phyloP scores from a whole-genome alignment of 2,329 filamentous ascomycete species.

The Plectosphaerella plurivora region DNA sequence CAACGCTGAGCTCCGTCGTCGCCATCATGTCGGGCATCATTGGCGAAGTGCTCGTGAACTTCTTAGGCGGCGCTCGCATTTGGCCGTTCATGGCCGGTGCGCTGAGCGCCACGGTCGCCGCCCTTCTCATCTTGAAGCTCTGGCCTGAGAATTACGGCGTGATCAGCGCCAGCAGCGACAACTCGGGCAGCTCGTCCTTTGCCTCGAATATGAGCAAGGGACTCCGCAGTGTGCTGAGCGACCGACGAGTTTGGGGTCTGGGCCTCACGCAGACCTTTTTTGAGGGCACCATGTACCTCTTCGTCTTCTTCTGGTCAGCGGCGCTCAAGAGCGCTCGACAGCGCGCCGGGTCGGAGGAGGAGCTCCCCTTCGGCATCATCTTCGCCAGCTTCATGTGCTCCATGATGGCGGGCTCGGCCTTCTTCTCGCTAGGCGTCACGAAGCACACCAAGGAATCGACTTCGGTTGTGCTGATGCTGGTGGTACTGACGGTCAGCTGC shows the following conservation, averaged over 20 bases:
- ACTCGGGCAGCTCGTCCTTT: conserved; percentile 4
- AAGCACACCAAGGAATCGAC: conserved; percentile 23
- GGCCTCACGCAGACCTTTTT: conserved; percentile 51
- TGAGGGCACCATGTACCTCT: conserved; percentile 58
- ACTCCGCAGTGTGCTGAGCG: conserved; percentile 22
- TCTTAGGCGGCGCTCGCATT: conserved; percentile 38
- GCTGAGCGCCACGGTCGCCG: conserved; percentile 34
- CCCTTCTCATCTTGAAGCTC: conserved; percentile 36
- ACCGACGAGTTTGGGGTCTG: conserved; percentile 45
- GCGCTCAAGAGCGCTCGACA: conserved; percentile 40
- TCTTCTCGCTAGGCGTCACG: conserved; percentile 31
- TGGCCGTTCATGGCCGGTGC: conserved; percentile 48
- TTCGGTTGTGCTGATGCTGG: conserved; percentile 27
- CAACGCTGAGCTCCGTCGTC: conserved; percentile 48
- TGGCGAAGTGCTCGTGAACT: conserved; percentile 45
- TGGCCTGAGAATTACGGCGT: conserved; percentile 31
- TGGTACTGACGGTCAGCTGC: conserved; percentile 24
- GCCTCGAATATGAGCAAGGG: conserved; percentile 13
- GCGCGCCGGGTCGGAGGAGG: conserved; percentile 18
- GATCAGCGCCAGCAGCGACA: conserved; percentile 2
- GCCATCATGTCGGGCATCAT: conserved; percentile 50
- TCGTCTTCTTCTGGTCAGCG: conserved; percentile 59
- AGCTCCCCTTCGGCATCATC: conserved; percentile 41
- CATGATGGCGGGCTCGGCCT: conserved; percentile 50
- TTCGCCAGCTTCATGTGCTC: conserved; percentile 53